phyloP scores from a whole-genome alignment of 108 stramenopile species.

The Fragilariopsis cylindrus region DNA sequence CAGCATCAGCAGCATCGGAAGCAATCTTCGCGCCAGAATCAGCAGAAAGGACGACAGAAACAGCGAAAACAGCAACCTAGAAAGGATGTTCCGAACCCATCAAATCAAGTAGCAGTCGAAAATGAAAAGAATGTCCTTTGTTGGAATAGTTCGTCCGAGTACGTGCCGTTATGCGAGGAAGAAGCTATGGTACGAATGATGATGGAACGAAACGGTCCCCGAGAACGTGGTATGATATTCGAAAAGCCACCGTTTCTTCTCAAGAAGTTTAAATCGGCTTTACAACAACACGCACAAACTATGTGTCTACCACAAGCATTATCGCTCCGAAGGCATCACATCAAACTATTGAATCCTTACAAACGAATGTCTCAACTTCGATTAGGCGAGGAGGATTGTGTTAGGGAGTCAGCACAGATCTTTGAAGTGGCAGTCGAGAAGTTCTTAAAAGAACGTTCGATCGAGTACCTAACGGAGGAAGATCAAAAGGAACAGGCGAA shows the following conservation, averaged over 20 bases:
- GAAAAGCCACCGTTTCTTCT: conserved; percentile 54
- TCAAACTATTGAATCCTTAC: conserved; percentile 56
- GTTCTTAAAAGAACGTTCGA: conserved; percentile 35
- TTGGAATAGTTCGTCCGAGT: neutral
- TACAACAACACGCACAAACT: conserved; percentile 18
- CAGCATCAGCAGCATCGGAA: neutral
- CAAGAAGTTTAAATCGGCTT: conserved; percentile 27
- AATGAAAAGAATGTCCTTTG: neutral
- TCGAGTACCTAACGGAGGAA: conserved; percentile 59
- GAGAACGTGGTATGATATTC: conserved; percentile 76
- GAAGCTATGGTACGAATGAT: conserved; percentile 27
- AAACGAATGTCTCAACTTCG: conserved; percentile 36
- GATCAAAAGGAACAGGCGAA: conserved; percentile 41
- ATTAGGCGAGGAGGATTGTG: conserved; percentile 45
- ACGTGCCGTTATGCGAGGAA: conserved; percentile 19
- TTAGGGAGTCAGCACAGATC: conserved; percentile 44
- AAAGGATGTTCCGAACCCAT: neutral
- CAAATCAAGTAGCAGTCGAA: neutral
- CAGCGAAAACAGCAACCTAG: neutral
- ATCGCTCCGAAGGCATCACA: conserved; percentile 66
- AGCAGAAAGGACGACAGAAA: neutral
- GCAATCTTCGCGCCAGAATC: neutral
- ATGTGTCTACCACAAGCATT: conserved; percentile 51
- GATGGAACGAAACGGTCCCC: conserved; percentile 40
- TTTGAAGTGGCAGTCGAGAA: conserved; percentile 59